Evolutionary conservation across 1,284 basidiomycete genomes (phyloP), one percentile per base, ranked within the genome.

Genomic region (Cutaneotrichosporon sp.): DNA sequence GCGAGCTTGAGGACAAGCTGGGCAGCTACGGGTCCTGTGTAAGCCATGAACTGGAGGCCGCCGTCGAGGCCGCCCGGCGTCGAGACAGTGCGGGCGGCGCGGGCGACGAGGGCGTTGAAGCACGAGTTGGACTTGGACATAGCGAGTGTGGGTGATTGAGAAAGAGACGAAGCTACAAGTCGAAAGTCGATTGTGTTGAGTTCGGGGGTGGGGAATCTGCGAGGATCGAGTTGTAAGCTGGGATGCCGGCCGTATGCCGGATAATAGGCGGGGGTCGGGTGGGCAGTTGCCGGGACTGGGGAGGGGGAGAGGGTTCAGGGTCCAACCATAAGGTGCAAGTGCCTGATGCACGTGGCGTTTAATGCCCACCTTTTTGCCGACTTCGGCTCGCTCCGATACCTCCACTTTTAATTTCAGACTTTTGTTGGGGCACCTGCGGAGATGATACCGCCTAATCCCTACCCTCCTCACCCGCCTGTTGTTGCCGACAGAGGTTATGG

Each of bases 41-140:
- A 81, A 58, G 77, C 76, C 9, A 74, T 67, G 34, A 77, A 60
- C 78, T 78, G 79, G 53, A 81, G 69, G 8, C 73, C 69, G 31
- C 74, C 75, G 63, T 80, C 78, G 51, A 80, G 73, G 10, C 80
- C 80, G 18, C 70, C 67, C 16, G 72, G 68, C 14, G 73, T 76
- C 31, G 70, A 68, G 14, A 72, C 73, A 46, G 74, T 68, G 46
- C 65, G 65, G n/a, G 73, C 63, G 42, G 77, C 64, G 5, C 72
- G 72, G 30, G 67, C 56, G 60, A 80, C 63, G 57, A 70, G 60
- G 34, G 55, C 49, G 26, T 59, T 42, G 58, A 60, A 16, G 47
- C 50, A 52, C 14, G 21, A 30, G 32, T 32, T 34, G 42, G 55
- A 63, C 64, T 64, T 65, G 22, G 56, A 49, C 46, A 52, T 5